Evolutionary conservation across 78 protist genomes (phyloP).

Genomic region (Neovahlkampfia damariscottae): DNA sequence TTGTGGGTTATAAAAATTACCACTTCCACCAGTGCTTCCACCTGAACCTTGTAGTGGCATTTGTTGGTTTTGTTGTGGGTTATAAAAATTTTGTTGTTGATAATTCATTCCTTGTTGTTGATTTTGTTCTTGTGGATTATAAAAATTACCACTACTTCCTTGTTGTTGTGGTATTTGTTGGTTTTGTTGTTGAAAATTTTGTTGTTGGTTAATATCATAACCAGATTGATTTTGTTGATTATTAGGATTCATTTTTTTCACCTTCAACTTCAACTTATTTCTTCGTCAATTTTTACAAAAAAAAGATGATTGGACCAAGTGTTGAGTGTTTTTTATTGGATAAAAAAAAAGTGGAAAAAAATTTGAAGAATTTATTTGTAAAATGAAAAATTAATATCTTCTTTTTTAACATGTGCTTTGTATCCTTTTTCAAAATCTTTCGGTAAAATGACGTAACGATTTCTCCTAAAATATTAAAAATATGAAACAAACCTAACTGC

Average conservation of each 20-base stretch:
- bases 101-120: neutral
- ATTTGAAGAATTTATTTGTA: neutral
- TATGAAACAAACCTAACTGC: no score
- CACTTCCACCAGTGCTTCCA: no score
- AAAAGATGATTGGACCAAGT: no score
- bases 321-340: no score
- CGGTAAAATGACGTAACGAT: slow-evolving; percentile 92
- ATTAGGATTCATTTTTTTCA: no score
- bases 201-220: neutral
- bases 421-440: slow-evolving; percentile 96
- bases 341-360: no score
- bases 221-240: neutral
- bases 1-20: no score
- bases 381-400: neutral
- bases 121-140: neutral
- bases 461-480: no score
- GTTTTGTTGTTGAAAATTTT: neutral
- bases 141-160: neutral
- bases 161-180: neutral
- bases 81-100: neutral
- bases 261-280: no score
- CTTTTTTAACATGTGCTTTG: slow-evolving; percentile 29
- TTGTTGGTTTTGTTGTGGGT: neutral
- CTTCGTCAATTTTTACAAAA: no score
- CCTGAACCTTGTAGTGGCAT: neutral